Evolutionary conservation across 2,329 filamentous ascomycete genomes (phyloP), one percentile per base, ranked within the genome.

Genomic region (Thielaviopsis punctulata): DNA sequence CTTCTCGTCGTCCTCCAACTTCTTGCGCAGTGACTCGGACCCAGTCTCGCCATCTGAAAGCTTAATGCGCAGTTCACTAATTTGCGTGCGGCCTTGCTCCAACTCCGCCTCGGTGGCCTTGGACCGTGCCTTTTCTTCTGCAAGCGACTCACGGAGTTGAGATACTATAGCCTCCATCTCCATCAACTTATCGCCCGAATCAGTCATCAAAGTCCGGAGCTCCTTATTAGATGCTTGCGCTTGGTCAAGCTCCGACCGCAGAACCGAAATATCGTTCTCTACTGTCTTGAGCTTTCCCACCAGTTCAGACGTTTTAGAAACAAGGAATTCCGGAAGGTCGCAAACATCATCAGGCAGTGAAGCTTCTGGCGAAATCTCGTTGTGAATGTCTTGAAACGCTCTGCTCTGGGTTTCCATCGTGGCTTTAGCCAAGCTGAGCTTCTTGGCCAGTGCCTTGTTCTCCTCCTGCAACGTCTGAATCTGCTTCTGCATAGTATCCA

Each of bases 21-120:
- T 77, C 64, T 82, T 82, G 52, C 84, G 80, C 52, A 95, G 68
- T 24, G 78, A 80, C 64, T 89, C 86, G 0, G 86, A 88, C 4
- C 87, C 87, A 2, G 81, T 88, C 64, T 92, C 86, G 15, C 86
- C 88, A 57, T 89, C 84, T 1, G 84, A 79, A 61, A 94, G 81
- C 63, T 83, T 84, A 15, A 71, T 69, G 53, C 85, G 78, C 21
- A 94, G 68, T 24, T 75, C 70, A 53, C 73, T 76, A 21, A 94
- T 72, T 59, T 92, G 82, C 13, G 74, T 69, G 39, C 84, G 79
- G 55, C 84, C 79, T 52, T 84, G 79, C 2, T 74, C 70, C 2
- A 80, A 63, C 59, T 82, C 76, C 24, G 60, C 63, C 59, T 81
- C 76, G 0, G 82, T 64, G 2, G 74, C 71, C n/a, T 61, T 55